Conservation (phyloP, 139 green algal species). For the Gonium pectorale region DNA sequence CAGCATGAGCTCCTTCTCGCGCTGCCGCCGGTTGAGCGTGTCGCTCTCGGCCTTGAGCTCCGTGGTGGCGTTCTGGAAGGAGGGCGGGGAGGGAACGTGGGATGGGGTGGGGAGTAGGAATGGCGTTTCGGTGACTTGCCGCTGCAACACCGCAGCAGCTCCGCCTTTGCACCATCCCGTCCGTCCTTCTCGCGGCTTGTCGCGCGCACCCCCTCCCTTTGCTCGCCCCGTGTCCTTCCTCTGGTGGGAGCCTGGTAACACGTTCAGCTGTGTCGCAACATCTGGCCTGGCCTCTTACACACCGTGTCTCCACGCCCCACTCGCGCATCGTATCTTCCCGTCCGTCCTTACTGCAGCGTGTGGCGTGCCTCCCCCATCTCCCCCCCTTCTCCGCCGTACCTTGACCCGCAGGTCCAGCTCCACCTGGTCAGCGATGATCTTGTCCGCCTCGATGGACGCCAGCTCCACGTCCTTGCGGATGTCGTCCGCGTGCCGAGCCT, state of each 20-base stretch:
- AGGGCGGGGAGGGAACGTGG: neutral
- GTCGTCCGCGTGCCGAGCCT: constrained; percentile 76
- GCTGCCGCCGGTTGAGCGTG: constrained; percentile 38
- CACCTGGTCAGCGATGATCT: constrained; percentile 70
- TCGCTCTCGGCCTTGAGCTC: constrained; percentile 57
- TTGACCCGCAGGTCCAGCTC: constrained; percentile 71
- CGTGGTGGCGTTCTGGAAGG: constrained; percentile 41
- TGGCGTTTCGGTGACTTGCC: neutral
- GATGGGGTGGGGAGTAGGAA: neutral
- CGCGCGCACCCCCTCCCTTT: no score
- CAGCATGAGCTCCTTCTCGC: constrained; percentile 67
- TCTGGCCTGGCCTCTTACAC: no score
- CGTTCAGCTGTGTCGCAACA: no score
- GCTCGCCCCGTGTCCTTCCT: no score
- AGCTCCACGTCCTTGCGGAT: constrained; percentile 80
- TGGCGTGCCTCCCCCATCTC: neutral
- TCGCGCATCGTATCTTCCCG: no score
- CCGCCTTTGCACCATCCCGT: no score
- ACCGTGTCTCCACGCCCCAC: no score
- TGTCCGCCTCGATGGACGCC: constrained; percentile 74
- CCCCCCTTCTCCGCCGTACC: constrained; percentile 27
- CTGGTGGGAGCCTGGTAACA: no score
- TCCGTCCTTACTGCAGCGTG: no score
- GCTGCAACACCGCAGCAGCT: no score
- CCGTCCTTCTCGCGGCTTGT: no score